A percentile compares a stretch with the other conserved stretches of the same genome.
These are phyloP conservation scores for Colletotrichum paranaense DNA, from an alignment of 2,329 filamentous ascomycete genomes.

Conservation along the genomic window DNA sequence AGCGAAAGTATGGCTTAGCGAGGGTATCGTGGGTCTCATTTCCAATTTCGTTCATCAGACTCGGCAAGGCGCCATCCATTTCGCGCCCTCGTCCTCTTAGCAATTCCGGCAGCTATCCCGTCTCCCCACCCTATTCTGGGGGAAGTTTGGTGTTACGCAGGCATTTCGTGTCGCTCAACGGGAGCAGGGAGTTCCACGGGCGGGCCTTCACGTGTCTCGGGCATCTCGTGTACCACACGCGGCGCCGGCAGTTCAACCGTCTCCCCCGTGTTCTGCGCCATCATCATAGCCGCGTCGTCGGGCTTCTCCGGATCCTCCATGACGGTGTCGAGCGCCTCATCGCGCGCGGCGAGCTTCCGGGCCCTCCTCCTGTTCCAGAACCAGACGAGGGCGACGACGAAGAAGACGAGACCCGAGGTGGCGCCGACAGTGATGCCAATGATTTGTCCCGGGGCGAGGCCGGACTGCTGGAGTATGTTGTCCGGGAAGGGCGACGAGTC, in stretches of 20 bases:
- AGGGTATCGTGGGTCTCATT: conserved; percentile 34
- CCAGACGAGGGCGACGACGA: conserved; percentile 31
- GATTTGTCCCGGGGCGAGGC: conserved; percentile 27
- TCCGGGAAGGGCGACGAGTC: conserved; percentile 21
- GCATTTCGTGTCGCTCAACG: conserved; percentile 28
- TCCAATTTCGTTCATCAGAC: conserved; percentile 24
- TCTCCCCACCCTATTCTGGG: no score
- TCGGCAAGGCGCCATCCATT: not conserved
- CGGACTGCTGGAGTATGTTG: conserved; percentile 33
- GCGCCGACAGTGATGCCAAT: conserved; percentile 33
- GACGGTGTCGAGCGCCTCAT: conserved; percentile 20
- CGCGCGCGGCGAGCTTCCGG: conserved; percentile 6
- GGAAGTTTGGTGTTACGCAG: not conserved
- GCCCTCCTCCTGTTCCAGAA: conserved; percentile 30
- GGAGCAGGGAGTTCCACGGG: conserved; percentile 25
- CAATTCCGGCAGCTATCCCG: no score
- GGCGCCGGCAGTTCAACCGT: conserved; percentile 23
- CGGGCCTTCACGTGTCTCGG: conserved; percentile 27
- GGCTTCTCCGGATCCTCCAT: conserved; percentile 30
- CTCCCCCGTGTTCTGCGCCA: conserved; percentile 12
- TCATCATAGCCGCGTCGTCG: conserved; percentile 3
- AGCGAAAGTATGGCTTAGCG: conserved; percentile 19
- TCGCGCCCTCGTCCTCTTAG: not conserved
- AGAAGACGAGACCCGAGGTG: conserved; percentile 28
- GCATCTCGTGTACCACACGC: conserved; percentile 31